Percentiles rank a stretch among this genome's conserved stretches.
Evolutionary conservation across 495 filamentous ascomycete species (phyloP).

Genomic region (Talaromyces proteolyticus): DNA sequence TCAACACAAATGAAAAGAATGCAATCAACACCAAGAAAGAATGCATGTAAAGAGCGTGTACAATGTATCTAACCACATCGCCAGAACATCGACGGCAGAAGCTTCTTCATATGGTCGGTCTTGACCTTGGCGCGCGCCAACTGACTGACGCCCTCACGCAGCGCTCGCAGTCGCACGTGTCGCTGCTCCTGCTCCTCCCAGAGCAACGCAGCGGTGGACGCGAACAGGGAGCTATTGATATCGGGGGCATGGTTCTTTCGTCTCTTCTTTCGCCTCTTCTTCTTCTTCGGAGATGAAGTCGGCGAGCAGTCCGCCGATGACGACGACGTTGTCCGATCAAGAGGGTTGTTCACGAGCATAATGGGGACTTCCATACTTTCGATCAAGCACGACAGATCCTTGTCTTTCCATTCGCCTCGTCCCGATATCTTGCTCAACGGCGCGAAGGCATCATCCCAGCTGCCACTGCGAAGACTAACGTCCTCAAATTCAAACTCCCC

Average conservation of each 20-base stretch:
- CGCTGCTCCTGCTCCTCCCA: constrained; percentile 4
- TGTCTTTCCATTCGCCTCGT: constrained; percentile 4
- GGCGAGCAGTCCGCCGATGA: neutral
- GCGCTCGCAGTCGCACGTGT: constrained; percentile 4
- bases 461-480: constrained; percentile 55
- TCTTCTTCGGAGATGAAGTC: neutral
- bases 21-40: too few relatives aligned
- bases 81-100: constrained; percentile 28
- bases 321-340: neutral
- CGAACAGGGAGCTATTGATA: neutral
- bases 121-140: constrained; percentile 20
- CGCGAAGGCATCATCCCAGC: constrained; percentile 69
- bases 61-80: too few relatives aligned
- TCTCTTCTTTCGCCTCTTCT: constrained; percentile 5
- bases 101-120: constrained; percentile 36
- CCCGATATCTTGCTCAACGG: constrained; percentile 55
- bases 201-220: constrained; percentile 1
- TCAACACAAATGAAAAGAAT: too few relatives aligned
- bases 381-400: constrained; percentile 43
- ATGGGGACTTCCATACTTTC: constrained; percentile 29
- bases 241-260: constrained; percentile 1
- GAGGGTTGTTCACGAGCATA: constrained; percentile 23
- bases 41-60: too few relatives aligned
- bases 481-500: constrained; percentile 69
- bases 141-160: constrained; percentile 9